These are phyloP conservation scores for Podospora didyma DNA, from an alignment of 495 filamentous ascomycete genomes.

Conservation along the genomic window DNA sequence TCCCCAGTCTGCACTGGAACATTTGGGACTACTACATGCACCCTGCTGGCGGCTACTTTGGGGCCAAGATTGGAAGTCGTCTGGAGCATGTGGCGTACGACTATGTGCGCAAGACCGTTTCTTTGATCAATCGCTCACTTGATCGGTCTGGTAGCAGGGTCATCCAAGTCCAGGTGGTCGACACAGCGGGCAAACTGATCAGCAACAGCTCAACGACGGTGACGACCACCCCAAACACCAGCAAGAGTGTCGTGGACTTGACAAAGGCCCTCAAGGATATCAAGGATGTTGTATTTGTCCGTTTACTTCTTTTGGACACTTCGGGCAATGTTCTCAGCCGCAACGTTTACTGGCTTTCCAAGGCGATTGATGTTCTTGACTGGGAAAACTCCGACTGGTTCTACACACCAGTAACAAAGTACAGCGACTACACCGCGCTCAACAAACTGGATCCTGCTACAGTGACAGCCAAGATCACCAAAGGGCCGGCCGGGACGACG, in stretches of 20 bases:
- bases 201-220: conserved; percentile 21
- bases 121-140: conserved; percentile 55
- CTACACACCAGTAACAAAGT: conserved; percentile 52
- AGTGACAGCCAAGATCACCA: conserved; percentile 27
- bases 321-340: conserved; percentile 41
- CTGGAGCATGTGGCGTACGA: conserved; percentile 57
- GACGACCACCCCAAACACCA: conserved; percentile 35
- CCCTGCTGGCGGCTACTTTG: conserved; percentile 56
- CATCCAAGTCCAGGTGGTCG: conserved; percentile 46
- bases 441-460: conserved; percentile 35
- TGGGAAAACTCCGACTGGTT: conserved; percentile 58
- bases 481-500: not conserved
- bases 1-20: conserved; percentile 64
- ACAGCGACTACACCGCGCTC: conserved; percentile 49
- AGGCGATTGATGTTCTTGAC: conserved; percentile 44
- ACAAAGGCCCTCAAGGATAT: conserved; percentile 30
- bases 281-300: conserved; percentile 49
- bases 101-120: conserved; percentile 40
- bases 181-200: conserved; percentile 40
- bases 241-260: conserved; percentile 26
- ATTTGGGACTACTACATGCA: conserved; percentile 62
- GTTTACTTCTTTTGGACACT: conserved; percentile 40
- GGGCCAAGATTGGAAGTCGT: conserved; percentile 49
- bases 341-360: conserved; percentile 61
- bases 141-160: conserved; percentile 37